phyloP scores from a whole-genome alignment of 2,329 filamentous ascomycete genomes.

The Aspergillus flavus region DNA sequence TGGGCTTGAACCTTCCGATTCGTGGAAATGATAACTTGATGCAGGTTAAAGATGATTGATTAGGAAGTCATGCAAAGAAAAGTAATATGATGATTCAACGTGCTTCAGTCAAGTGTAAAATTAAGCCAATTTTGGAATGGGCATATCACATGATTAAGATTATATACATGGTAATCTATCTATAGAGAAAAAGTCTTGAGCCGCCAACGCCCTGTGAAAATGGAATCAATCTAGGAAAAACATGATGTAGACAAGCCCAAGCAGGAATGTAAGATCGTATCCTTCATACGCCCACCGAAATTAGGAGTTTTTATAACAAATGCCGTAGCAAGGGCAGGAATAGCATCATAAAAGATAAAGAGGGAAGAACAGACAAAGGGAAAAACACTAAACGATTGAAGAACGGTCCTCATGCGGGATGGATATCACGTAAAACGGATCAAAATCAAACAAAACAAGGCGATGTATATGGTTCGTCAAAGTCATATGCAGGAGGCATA shows the following conservation, averaged over 20 bases:
- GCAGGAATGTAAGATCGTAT: background rate
- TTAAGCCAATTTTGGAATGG: background rate
- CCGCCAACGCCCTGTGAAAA: background rate
- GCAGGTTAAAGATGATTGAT: too few species aligned
- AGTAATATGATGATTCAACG: too few species aligned
- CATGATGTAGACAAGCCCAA: background rate
- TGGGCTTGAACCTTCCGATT: too few species aligned
- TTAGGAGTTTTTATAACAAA: background rate
- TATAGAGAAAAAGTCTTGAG: background rate
- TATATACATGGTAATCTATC: background rate
- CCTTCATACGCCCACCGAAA: background rate
- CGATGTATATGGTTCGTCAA: background rate
- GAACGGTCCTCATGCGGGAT: background rate
- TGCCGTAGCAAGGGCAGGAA: background rate
- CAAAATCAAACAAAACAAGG: background rate
- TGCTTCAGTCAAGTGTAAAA: too few species aligned
- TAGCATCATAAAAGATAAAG: background rate
- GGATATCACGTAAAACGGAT: background rate
- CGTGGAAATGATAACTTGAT: too few species aligned
- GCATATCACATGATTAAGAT: background rate
- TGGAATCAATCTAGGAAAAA: background rate
- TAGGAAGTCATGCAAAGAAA: too few species aligned
- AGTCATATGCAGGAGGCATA: background rate
- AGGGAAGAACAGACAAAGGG: too few species aligned
- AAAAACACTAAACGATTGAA: background rate